Base-by-base conservation (phyloP, 257 asterid species). In the Plectranthus barbatus region DNA sequence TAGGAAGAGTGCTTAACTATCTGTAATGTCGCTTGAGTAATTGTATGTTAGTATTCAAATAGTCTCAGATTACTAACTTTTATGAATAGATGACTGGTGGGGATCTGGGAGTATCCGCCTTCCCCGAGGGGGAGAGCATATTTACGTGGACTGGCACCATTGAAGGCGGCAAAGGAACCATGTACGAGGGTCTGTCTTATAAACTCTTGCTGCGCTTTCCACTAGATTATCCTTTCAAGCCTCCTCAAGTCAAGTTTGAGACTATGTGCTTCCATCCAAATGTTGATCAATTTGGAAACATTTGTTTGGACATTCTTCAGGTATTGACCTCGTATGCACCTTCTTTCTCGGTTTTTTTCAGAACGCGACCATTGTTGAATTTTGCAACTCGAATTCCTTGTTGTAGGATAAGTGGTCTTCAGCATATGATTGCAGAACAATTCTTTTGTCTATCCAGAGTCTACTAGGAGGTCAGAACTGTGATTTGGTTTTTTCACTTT, bases 321-420 rank as follows among this genome's bases (percentile, higher is more conserved):
- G 94, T 86, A 79, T 18, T 13, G 15, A 1, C 67, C 56, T 37
- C 17, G 36, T 11, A 18, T 40, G 21, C 19, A n/a, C 21, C 51
- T 14, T 45, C 21, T 5, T 6, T 2, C 17, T 14, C 7, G 51
- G 23, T 15, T n/a, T n/a, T n/a, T 42, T 12, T 41, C 8, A 42
- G 3, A 1, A 23, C 29, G 1, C 29, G 29, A 4, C 29, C 29
- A 23, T 23, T 23, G 29, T 4, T 42, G 10, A 4, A 13, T 29
- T 50, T 24, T 58, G 26, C 20, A 45, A 47, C 51, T 15, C 29
- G 36, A 61, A 9, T 40, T 45, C 3, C 3, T 59, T 18, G 23
- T 61, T 70, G 49, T 72, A 86, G 94, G 90, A 86, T 70, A 83
- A 86, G 59, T 86, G 94, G 90, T 83, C 90, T 66, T 83, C 94